Evolutionary conservation across 192 early-diverging fungal species (phyloP).

Genomic region (Phlyctochytrium arcticum): DNA sequence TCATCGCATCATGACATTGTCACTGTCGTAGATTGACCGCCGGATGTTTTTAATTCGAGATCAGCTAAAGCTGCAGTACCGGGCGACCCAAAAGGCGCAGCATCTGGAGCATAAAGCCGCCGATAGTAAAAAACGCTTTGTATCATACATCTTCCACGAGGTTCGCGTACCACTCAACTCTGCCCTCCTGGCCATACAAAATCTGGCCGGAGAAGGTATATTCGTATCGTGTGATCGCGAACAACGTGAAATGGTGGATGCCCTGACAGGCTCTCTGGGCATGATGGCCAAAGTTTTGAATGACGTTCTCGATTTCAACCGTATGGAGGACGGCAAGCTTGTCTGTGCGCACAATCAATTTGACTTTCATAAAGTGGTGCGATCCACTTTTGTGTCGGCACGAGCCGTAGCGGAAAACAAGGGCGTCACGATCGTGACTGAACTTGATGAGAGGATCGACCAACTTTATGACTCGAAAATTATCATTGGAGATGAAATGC

Average conservation of each 20-base stretch:
- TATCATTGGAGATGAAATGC: constrained; percentile 21
- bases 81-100: constrained; percentile 22
- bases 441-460: constrained; percentile 16
- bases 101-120: constrained; percentile 29
- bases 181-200: constrained; percentile 19
- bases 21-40: constrained; percentile 8
- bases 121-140: constrained; percentile 25
- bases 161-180: constrained; percentile 26
- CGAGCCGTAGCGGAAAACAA: constrained; percentile 9
- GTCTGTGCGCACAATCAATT: constrained; percentile 3
- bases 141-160: constrained; percentile 28
- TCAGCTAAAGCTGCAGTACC: constrained; percentile 21
- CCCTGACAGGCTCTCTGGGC: constrained; percentile 17
- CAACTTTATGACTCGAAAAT: background rate
- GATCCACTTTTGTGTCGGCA: constrained; percentile 13
- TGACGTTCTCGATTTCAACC: constrained; percentile 25
- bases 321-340: constrained; percentile 24
- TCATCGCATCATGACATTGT: background rate
- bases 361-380: constrained; percentile 16
- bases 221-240: constrained; percentile 7
- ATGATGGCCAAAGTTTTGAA: constrained; percentile 33
- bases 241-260: constrained; percentile 25
- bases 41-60: constrained; percentile 21
- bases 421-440: background rate
- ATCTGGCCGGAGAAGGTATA: constrained; percentile 16